Conservation (phyloP, 371 early-diverging fungal genomes). For the Amoeboaphelidium occidentale region DNA sequence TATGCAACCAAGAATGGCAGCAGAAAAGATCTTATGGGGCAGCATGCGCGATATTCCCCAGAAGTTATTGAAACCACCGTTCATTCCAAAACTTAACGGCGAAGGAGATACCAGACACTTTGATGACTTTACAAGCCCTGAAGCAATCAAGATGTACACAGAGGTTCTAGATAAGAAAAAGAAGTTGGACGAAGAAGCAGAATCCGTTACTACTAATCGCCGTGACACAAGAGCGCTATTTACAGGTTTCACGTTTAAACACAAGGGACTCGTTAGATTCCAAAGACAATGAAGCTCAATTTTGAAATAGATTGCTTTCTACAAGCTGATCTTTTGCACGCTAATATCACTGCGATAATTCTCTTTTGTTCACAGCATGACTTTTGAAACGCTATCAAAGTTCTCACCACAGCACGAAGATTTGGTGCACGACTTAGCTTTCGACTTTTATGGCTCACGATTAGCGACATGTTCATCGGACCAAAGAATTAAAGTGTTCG, state of each 20-base stretch:
- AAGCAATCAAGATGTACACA: slow-evolving; percentile 42
- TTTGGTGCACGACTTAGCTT: slow-evolving; percentile 69
- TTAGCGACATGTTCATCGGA: slow-evolving; percentile 72
- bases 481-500: slow-evolving; percentile 77
- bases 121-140: slow-evolving; percentile 44
- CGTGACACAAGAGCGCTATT: slow-evolving; percentile 17
- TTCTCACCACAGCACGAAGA: slow-evolving; percentile 49
- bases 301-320: neutral
- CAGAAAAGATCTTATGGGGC: slow-evolving; percentile 1
- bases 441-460: slow-evolving; percentile 74
- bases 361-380: neutral
- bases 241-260: slow-evolving; percentile 36
- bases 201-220: slow-evolving; percentile 1
- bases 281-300: neutral
- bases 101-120: slow-evolving; percentile 56
- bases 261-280: neutral
- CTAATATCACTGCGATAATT: neutral
- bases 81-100: slow-evolving; percentile 37
- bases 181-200: slow-evolving; percentile 15
- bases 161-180: slow-evolving; percentile 33
- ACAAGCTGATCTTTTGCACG: neutral
- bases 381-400: neutral
- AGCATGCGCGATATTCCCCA: neutral
- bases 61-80: slow-evolving; percentile 23
- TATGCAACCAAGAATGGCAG: slow-evolving; percentile 1